These are phyloP conservation scores for Blastobotrys raffinosifermentans DNA, from an alignment of 1,139 yeast species.

Conservation along the genomic window DNA sequence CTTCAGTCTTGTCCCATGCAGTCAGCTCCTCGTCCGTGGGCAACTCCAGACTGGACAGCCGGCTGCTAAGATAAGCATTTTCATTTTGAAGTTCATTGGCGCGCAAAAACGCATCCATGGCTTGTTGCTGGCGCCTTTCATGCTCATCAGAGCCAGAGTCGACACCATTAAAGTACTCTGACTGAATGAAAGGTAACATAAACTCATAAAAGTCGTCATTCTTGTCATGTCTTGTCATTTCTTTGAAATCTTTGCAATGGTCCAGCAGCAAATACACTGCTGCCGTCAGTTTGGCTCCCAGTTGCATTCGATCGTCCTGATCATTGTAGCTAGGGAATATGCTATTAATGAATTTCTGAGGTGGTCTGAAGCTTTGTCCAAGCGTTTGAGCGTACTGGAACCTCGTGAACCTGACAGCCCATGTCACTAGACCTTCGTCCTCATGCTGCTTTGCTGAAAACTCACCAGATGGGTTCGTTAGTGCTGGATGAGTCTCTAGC, in stretches of 20 bases:
- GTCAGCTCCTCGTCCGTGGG: conserved; percentile 22
- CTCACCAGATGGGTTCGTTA: conserved; percentile 1
- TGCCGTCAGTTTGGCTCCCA: conserved; percentile 26
- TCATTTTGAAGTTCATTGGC: conserved; percentile 10
- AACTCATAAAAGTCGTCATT: conserved; percentile 13
- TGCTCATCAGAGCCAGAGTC: conserved; percentile 13
- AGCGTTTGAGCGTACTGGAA: conserved; percentile 23
- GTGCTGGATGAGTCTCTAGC: conserved; percentile 1
- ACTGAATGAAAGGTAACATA: conserved; percentile 11
- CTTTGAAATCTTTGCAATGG: conserved; percentile 2
- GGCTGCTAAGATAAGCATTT: conserved; percentile 11
- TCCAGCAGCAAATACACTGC: conserved; percentile 24
- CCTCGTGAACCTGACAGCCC: conserved; percentile 21
- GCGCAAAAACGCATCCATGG: conserved; percentile 12
- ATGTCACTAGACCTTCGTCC: conserved; percentile 20
- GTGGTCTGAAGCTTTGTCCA: conserved; percentile 13
- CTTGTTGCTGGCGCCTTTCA: conserved; percentile 11
- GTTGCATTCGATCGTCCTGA: conserved; percentile 14
- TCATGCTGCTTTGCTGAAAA: neutral
- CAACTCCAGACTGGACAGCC: conserved; percentile 6
- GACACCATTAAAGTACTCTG: conserved; percentile 18
- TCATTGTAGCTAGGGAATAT: conserved; percentile 2
- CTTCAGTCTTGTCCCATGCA: conserved; percentile 20
- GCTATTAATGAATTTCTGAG: conserved; percentile 13
- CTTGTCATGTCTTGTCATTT: conserved; percentile 5